Evolutionary conservation across 2,329 filamentous ascomycete genomes (phyloP).

Genomic region (Graphium sp.): DNA sequence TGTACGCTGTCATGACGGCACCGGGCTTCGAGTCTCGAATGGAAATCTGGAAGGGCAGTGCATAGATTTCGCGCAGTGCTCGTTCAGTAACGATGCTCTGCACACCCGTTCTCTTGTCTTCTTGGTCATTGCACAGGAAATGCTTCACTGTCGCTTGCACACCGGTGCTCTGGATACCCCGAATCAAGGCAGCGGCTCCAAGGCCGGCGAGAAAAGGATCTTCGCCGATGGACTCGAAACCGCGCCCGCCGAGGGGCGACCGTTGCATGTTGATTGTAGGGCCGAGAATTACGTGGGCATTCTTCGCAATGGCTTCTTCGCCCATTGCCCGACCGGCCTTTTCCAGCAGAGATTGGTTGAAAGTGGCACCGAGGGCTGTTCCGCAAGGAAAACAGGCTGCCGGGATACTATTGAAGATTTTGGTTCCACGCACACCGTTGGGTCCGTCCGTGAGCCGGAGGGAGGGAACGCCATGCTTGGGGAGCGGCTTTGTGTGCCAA

Average conservation of each 20-base stretch:
- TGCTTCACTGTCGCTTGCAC: constrained; percentile 42
- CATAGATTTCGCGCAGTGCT: constrained; percentile 40
- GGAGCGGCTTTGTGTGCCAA: constrained; percentile 49
- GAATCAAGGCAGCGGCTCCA: constrained; percentile 32
- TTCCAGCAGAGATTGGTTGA: constrained; percentile 33
- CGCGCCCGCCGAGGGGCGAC: constrained; percentile 39
- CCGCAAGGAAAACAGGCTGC: constrained; percentile 46
- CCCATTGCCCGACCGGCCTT: constrained; percentile 33
- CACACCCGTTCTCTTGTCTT: constrained; percentile 38
- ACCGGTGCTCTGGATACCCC: constrained; percentile 37
- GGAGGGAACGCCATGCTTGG: constrained; percentile 43
- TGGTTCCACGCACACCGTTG: constrained; percentile 50
- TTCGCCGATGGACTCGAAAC: constrained; percentile 42
- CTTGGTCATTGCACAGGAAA: constrained; percentile 45
- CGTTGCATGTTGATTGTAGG: constrained; percentile 49
- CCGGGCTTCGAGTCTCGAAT: constrained; percentile 31
- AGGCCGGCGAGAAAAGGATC: constrained; percentile 40
- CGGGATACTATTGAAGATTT: constrained; percentile 47
- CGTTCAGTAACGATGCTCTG: constrained; percentile 36
- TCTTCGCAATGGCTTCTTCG: constrained; percentile 35
- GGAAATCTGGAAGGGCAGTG: constrained; percentile 39
- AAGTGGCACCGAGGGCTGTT: constrained; percentile 39
- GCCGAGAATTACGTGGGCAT: constrained; percentile 39
- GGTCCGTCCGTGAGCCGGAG: constrained; percentile 52
- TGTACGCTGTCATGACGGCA: constrained; percentile 43